These are phyloP conservation scores for Cercospora berteroae DNA, from an alignment of 2,329 filamentous ascomycete species.

Conservation along the genomic window DNA sequence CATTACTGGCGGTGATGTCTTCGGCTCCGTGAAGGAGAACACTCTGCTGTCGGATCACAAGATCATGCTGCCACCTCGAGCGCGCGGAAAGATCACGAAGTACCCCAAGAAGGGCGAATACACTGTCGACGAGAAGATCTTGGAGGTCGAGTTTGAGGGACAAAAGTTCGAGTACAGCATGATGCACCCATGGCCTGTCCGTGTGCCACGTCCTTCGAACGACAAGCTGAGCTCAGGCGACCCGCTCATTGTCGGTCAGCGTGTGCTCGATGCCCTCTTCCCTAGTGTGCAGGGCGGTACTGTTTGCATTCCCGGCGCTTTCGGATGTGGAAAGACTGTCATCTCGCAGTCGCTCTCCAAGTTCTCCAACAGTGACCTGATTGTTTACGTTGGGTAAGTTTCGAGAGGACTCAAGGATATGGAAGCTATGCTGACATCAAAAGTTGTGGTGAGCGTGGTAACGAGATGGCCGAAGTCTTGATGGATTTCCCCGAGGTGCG, in stretches of 20 bases:
- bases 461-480: slow-evolving; percentile 99
- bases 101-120: slow-evolving; percentile 88
- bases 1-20: slow-evolving; percentile 93
- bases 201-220: slow-evolving; percentile 85
- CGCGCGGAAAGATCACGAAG: slow-evolving; percentile 85
- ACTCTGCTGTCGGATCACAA: slow-evolving; percentile 90
- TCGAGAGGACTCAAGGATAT: slow-evolving; percentile 47
- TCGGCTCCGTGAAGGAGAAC: slow-evolving; percentile 94
- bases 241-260: slow-evolving; percentile 94
- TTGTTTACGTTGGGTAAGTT: slow-evolving; percentile 86
- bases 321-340: slow-evolving; percentile 98
- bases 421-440: background rate
- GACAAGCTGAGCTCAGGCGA: slow-evolving; percentile 88
- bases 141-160: slow-evolving; percentile 96
- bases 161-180: slow-evolving; percentile 92
- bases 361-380: slow-evolving; percentile 99
- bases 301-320: slow-evolving; percentile 95
- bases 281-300: slow-evolving; percentile 96
- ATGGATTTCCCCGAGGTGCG: slow-evolving; percentile 93
- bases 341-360: slow-evolving; percentile 98
- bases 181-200: slow-evolving; percentile 99
- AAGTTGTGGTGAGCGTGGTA: slow-evolving; percentile 79
- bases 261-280: slow-evolving; percentile 94
- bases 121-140: slow-evolving; percentile 87
- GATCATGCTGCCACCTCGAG: slow-evolving; percentile 86